Conservation (phyloP, 345 rosid species). For the Sapria himalayana region DNA sequence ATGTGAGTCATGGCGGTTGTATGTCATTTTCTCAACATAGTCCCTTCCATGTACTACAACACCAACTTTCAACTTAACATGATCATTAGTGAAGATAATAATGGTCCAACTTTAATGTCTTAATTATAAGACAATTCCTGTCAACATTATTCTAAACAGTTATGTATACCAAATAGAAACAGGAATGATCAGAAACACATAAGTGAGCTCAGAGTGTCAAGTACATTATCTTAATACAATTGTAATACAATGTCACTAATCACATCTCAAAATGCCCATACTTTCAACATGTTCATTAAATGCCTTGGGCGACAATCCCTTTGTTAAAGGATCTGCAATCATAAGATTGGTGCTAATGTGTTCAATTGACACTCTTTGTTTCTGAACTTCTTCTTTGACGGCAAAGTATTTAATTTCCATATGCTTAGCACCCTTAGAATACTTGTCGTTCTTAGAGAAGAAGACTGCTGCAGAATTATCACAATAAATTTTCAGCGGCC, state of each 20-base stretch:
- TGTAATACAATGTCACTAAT: background rate
- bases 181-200: background rate
- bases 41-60: background rate
- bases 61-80: background rate
- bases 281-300: too few species aligned
- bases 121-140: background rate
- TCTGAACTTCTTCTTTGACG: too few species aligned
- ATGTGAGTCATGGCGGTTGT: background rate
- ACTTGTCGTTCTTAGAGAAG: too few species aligned
- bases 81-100: background rate
- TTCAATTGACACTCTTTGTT: too few species aligned
- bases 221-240: background rate
- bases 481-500: background rate
- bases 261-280: too few species aligned
- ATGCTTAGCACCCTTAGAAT: too few species aligned
- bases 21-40: background rate
- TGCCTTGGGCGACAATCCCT: too few species aligned
- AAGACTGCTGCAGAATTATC: too few species aligned
- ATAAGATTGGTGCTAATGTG: too few species aligned
- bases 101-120: slow-evolving; percentile 1
- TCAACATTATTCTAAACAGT: slow-evolving; percentile 1
- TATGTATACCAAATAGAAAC: background rate
- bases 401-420: background rate
- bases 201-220: slow-evolving; percentile 1
- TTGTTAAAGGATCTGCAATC: too few species aligned